Base-by-base conservation (phyloP, 257 asterid genomes). In the Pogostemon cablin region DNA sequence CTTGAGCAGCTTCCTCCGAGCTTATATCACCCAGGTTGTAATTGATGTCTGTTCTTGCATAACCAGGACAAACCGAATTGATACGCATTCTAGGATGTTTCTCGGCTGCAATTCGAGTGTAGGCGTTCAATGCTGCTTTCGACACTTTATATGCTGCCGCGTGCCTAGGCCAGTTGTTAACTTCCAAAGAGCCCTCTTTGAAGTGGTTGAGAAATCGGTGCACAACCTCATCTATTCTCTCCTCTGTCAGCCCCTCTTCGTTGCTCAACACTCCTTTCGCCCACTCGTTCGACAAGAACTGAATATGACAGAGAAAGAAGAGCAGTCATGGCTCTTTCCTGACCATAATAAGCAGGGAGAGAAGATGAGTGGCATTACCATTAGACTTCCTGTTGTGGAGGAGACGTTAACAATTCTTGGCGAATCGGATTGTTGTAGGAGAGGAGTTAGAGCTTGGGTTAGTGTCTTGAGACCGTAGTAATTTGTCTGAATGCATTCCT, bases 1-100 rank as follows among this genome's bases (percentile, higher is more conserved):
- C 56, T 11, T 78, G 84, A 7, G 92, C 86, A 7, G 82, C 92
- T 74, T 84, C 81, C 3, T 65, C 70, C 0, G 58, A 60, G 44
- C 83, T 68, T 34, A 78, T 7, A 2, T 40, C 32, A 43, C 61
- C 61, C 32, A 48, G 61, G 49, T 83, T 73, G 75, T 15, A 41
- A 11, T 63, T 85, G 1, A 83, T 62, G 46, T 83, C 85, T 1
- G 93, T 85, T 69, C 68, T 81, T 11, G 71, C 70, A 54, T 65
- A 85, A 17, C 93, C 93, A 39, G 93, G 87, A 61, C 89, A 81
- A 35, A 81, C 75, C 3, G 63, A 55, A 54, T 87, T 87, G 77
- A 87, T 59, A 62, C 58, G 15, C 3, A 81, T 7, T 9, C 39
- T 49, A 0, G 83, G 72, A 64, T 83, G 42, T 20, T 81, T 80